Percentiles rank a stretch among this genome's conserved stretches.
Conservation (phyloP, 1,284 basidiomycete species). For the Flammula alnicola region DNA sequence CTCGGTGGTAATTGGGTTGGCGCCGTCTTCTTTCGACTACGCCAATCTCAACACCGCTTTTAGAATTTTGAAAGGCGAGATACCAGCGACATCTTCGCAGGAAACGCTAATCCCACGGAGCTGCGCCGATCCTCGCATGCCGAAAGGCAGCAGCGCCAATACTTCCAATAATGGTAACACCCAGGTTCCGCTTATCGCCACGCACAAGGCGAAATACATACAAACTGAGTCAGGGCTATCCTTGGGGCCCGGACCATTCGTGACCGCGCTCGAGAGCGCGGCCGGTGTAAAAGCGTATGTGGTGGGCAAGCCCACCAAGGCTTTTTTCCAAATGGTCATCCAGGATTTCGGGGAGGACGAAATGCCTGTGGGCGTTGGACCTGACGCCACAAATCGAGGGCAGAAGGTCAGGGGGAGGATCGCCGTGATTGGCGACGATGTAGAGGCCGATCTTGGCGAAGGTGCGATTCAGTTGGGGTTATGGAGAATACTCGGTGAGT, state of each 20-base stretch:
- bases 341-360: conserved; percentile 42
- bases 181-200: conserved; percentile 52
- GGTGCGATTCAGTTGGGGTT: conserved; percentile 65
- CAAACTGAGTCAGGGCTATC: conserved; percentile 51
- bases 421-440: conserved; percentile 72
- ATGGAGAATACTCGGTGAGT: conserved; percentile 64
- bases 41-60: conserved; percentile 67
- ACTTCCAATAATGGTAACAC: conserved; percentile 6
- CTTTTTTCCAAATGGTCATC: conserved; percentile 66
- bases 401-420: conserved; percentile 40
- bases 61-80: conserved; percentile 54
- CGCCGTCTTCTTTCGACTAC: conserved; percentile 60
- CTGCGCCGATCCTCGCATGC: neutral
- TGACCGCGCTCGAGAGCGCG: conserved; percentile 65
- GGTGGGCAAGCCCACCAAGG: conserved; percentile 67
- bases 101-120: neutral
- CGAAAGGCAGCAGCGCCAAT: neutral
- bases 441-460: conserved; percentile 65
- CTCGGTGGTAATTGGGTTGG: conserved; percentile 70
- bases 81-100: neutral
- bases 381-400: neutral
- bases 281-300: conserved; percentile 51
- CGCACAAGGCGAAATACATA: conserved; percentile 59
- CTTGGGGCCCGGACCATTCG: conserved; percentile 73
- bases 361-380: conserved; percentile 8